Conservation (phyloP, 257 asterid species). For the Paulownia fortunei region DNA sequence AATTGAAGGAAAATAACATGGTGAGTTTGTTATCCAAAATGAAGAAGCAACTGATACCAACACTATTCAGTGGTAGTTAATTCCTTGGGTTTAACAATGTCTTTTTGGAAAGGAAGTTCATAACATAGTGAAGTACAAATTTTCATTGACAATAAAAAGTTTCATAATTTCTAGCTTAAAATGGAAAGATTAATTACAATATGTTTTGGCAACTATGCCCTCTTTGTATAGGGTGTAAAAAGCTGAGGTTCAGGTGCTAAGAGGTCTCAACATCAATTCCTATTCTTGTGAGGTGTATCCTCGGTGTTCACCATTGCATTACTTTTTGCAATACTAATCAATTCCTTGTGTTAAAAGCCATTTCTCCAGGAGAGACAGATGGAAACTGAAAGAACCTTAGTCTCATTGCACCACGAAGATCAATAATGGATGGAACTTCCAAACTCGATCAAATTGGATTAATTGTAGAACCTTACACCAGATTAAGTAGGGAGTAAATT, state of each 20-base stretch:
- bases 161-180: neutral
- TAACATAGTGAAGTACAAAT: neutral
- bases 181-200: neutral
- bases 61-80: neutral
- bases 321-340: neutral
- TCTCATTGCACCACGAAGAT: neutral
- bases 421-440: neutral
- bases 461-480: neutral
- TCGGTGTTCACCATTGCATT: neutral
- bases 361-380: neutral
- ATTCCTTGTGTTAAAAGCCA: neutral
- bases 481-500: neutral
- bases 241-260: neutral
- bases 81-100: neutral
- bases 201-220: neutral
- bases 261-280: neutral
- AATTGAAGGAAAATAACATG: neutral
- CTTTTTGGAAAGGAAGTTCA: neutral
- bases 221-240: neutral
- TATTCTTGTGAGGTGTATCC: neutral
- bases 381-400: neutral
- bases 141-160: neutral
- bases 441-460: neutral
- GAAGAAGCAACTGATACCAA: neutral
- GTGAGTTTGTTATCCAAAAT: neutral